Evolutionary conservation across 441 rosid genomes (phyloP).

Genomic region (Populus hybrid): DNA sequence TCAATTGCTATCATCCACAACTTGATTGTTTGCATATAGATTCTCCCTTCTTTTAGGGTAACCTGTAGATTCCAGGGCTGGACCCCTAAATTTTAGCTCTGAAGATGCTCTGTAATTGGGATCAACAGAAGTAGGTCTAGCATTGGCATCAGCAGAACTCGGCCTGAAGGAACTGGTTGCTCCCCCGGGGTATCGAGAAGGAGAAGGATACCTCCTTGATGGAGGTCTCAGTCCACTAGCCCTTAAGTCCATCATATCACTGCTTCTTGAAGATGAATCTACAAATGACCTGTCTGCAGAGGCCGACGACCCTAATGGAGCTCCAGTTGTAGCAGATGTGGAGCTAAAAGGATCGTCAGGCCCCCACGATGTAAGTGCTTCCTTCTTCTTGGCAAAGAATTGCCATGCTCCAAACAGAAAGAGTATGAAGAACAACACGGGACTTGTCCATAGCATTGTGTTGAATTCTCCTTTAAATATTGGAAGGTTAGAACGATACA

Average conservation of each 20-base stretch:
- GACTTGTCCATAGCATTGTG: slow-evolving; percentile 83
- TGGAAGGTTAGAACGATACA: slow-evolving; percentile 75
- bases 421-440: slow-evolving; percentile 74
- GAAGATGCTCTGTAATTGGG: slow-evolving; percentile 48
- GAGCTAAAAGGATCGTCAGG: slow-evolving; percentile 80
- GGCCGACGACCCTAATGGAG: slow-evolving; percentile 41
- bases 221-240: slow-evolving; percentile 45
- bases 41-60: slow-evolving; percentile 73
- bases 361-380: slow-evolving; percentile 86
- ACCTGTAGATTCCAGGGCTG: slow-evolving; percentile 59
- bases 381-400: slow-evolving; percentile 96
- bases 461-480: slow-evolving; percentile 62
- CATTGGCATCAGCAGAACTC: slow-evolving; percentile 41
- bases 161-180: slow-evolving; percentile 58
- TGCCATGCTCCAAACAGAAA: slow-evolving; percentile 92
- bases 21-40: slow-evolving; percentile 60
- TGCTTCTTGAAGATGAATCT: slow-evolving; percentile 59
- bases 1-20: slow-evolving; percentile 27
- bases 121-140: slow-evolving; percentile 62
- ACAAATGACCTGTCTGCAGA: slow-evolving; percentile 51
- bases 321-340: slow-evolving; percentile 38
- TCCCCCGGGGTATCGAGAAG: slow-evolving; percentile 59
- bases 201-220: slow-evolving; percentile 62
- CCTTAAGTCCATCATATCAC: slow-evolving; percentile 62
- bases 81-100: slow-evolving; percentile 45